Base-by-base conservation (phyloP, 768 basidiomycete genomes). In the Lactarius vividus region DNA sequence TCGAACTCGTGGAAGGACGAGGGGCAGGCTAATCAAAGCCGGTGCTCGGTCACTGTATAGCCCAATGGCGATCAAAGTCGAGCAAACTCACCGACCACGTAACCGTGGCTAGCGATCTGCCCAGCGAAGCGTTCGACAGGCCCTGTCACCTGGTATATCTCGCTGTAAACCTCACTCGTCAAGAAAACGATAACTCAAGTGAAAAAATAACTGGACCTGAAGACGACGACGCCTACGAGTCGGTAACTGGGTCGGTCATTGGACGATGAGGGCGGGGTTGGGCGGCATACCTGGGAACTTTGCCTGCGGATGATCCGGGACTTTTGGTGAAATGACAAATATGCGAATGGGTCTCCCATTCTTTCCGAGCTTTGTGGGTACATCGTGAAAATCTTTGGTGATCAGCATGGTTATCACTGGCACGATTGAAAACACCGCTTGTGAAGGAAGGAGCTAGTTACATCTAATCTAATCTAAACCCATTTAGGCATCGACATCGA, bases 141-240 rank as follows among this genome's bases (percentile, higher is more conserved):
- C 0, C 94, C 94, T n/a, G 93, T 96, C 2, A 96, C 94, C 75
- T 93, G 92, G 74, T 97, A 98, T 62, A 98, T 98, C 79, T 96
- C 95, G 72, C 93, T 94, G 72, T 42, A 26, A 49, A 39, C 23
- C 35, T 52, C 52, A 55, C 53, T 1, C 13, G 44, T 39, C 37
- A 59, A 29, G 33, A 29, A 26, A 54, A 28, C 26, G 18, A 15
- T 13, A 13, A 26, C 26, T 15, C 2, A 28, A 40, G 6, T 52
- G 26, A 1, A 15, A 40, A 15, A 2, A 52, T 11, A 52, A 26
- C 26, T 13, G 26, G 13, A 87, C 90, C 91, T 92, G 80, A 92
- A 93, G 49, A 88, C 86, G 11, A 94, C 84, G 28, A 94, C 88
- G 15, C 91, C 92, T 92, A 71, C n/a, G 60, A 28, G 57, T 52